These are phyloP conservation scores for Fraxinus nigra DNA, from an alignment of 305 asterid species.

Conservation along the genomic window DNA sequence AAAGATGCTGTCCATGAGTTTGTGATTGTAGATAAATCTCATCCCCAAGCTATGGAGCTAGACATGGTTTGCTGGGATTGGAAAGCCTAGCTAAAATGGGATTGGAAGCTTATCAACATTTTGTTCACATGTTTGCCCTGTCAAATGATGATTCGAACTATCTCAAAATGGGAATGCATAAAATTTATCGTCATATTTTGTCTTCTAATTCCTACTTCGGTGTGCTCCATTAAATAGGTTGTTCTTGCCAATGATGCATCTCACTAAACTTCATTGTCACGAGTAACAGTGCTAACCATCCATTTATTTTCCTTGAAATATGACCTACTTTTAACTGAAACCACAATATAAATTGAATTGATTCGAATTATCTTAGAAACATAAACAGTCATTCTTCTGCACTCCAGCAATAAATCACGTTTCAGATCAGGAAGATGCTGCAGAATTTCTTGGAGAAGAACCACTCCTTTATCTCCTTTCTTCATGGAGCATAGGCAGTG, in stretches of 20 bases:
- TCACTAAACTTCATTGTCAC: neutral
- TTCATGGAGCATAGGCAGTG: constrained; percentile 64
- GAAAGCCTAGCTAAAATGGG: constrained; percentile 22
- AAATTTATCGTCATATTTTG: neutral
- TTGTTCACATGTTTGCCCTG: neutral
- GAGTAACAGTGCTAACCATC: neutral
- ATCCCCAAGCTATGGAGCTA: constrained; percentile 26
- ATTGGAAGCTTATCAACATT: neutral
- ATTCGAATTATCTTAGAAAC: neutral
- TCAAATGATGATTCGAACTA: neutral
- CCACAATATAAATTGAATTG: neutral
- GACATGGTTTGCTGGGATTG: constrained; percentile 29
- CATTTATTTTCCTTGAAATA: neutral
- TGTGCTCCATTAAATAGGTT: neutral
- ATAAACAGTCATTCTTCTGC: neutral
- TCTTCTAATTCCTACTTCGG: neutral
- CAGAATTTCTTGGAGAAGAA: constrained; percentile 63
- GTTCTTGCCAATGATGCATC: neutral
- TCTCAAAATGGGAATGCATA: neutral
- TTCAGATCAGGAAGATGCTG: constrained; percentile 65
- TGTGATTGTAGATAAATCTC: constrained; percentile 36
- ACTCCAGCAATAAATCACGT: constrained; percentile 20
- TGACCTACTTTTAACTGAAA: neutral
- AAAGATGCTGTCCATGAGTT: constrained; percentile 40
- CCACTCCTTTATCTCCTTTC: constrained; percentile 61